phyloP scores from a whole-genome alignment of 108 stramenopile species.

The Hondaea fermentalgiana region DNA sequence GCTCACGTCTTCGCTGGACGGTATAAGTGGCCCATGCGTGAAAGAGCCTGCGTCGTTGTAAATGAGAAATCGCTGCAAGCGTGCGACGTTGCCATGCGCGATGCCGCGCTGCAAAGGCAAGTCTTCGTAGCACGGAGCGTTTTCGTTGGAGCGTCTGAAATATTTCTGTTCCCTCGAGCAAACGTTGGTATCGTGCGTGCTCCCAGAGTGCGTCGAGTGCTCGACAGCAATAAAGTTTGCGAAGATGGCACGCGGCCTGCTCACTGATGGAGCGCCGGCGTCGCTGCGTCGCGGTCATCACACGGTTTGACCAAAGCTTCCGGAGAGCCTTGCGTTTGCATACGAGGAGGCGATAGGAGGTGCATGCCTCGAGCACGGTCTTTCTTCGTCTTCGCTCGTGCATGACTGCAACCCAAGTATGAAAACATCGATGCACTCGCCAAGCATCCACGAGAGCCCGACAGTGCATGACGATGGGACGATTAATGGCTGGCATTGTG shows the following conservation, averaged over 20 bases:
- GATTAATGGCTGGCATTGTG: not conserved
- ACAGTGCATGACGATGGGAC: not conserved
- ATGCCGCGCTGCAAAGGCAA: no score
- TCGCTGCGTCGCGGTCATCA: no score
- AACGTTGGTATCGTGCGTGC: no score
- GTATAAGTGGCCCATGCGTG: not conserved
- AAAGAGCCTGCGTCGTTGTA: not conserved
- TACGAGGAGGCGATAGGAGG: not conserved
- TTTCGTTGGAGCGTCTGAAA: no score
- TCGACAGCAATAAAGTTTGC: no score
- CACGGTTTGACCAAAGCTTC: no score
- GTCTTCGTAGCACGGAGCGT: no score
- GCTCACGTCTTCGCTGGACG: not conserved
- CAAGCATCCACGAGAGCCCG: not conserved
- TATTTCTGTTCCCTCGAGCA: no score
- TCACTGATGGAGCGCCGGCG: no score
- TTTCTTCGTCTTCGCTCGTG: not conserved
- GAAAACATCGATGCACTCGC: not conserved
- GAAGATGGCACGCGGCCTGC: no score
- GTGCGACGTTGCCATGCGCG: not conserved
- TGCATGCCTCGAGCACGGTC: not conserved
- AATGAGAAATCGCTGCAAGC: not conserved
- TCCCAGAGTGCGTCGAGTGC: no score
- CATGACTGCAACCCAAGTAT: not conserved
- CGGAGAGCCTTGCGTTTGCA: no score